Conservation (phyloP, 257 asterid genomes). For the Paulownia fortunei region DNA sequence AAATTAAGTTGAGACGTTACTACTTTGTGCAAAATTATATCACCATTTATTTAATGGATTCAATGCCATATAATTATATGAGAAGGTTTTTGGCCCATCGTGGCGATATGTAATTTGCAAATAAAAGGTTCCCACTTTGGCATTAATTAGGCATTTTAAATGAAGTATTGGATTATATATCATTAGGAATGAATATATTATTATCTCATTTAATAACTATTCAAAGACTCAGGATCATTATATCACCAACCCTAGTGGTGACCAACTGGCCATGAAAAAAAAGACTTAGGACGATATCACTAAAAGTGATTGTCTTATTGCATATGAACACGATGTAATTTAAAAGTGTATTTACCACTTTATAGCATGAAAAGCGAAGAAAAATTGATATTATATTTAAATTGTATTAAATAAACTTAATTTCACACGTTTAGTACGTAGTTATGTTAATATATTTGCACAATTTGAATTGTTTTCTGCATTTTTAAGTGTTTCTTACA, state of each 20-base stretch:
- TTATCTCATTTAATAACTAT: neutral
- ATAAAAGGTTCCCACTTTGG: neutral
- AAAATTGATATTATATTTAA: too few species aligned
- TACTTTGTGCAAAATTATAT: neutral
- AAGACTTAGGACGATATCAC: neutral
- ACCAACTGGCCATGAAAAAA: too few species aligned
- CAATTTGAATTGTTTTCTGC: neutral
- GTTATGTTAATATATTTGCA: too few species aligned
- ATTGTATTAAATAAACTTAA: too few species aligned
- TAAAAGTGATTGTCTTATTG: neutral
- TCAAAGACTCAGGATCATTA: conserved; percentile 2
- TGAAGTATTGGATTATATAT: neutral
- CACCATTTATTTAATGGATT: neutral
- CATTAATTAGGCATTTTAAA: neutral
- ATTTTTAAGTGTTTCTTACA: too few species aligned
- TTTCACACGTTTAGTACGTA: too few species aligned
- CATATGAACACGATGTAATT: neutral
- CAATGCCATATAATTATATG: neutral
- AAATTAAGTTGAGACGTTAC: too few species aligned
- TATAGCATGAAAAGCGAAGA: too few species aligned
- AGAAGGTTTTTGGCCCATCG: neutral
- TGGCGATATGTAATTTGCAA: neutral
- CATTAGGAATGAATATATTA: neutral
- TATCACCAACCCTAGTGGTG: too few species aligned
- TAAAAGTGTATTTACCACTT: neutral